phyloP scores from a whole-genome alignment of 2,329 filamentous ascomycete species.

The Arthrobotrys entomopaga region DNA sequence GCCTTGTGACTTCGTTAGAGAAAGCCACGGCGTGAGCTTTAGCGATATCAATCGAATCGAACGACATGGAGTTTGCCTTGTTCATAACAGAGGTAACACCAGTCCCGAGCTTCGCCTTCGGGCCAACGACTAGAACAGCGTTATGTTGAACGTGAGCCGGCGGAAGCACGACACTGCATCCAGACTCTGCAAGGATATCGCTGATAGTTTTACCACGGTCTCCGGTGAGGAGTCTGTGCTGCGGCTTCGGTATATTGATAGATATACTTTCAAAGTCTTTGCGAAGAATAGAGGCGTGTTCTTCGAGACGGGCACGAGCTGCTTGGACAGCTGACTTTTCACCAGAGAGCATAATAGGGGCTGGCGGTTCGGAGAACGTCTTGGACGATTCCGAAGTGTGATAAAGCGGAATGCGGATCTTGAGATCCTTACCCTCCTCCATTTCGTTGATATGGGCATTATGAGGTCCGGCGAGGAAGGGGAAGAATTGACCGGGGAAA shows the following conservation, averaged over 20 bases:
- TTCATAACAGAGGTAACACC: slow-evolving; percentile 88
- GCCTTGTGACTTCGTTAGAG: slow-evolving; percentile 67
- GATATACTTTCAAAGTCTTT: slow-evolving; percentile 79
- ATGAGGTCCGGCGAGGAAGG: slow-evolving; percentile 86
- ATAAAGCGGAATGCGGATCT: slow-evolving; percentile 76
- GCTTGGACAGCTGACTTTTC: slow-evolving; percentile 84
- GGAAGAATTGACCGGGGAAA: slow-evolving; percentile 89
- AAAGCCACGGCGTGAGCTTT: slow-evolving; percentile 80
- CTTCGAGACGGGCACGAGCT: slow-evolving; percentile 82
- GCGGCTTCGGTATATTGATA: slow-evolving; percentile 76
- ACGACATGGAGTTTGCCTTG: slow-evolving; percentile 83
- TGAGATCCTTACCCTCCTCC: slow-evolving; percentile 78
- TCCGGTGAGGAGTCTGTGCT: slow-evolving; percentile 95
- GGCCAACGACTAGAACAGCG: slow-evolving; percentile 84
- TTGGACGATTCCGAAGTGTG: slow-evolving; percentile 56
- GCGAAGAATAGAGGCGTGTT: slow-evolving; percentile 78
- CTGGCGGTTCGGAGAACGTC: slow-evolving; percentile 56
- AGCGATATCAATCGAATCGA: slow-evolving; percentile 82
- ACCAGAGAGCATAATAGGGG: slow-evolving; percentile 79
- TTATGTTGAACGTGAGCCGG: slow-evolving; percentile 81
- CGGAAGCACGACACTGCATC: slow-evolving; percentile 85
- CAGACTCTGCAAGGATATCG: slow-evolving; percentile 88
- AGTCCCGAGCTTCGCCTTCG: slow-evolving; percentile 74
- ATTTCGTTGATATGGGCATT: slow-evolving; percentile 75
- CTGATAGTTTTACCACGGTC: slow-evolving; percentile 81